Base-by-base conservation (phyloP, 148 eudicot genomes). In the Rhododendron simsii region DNA sequence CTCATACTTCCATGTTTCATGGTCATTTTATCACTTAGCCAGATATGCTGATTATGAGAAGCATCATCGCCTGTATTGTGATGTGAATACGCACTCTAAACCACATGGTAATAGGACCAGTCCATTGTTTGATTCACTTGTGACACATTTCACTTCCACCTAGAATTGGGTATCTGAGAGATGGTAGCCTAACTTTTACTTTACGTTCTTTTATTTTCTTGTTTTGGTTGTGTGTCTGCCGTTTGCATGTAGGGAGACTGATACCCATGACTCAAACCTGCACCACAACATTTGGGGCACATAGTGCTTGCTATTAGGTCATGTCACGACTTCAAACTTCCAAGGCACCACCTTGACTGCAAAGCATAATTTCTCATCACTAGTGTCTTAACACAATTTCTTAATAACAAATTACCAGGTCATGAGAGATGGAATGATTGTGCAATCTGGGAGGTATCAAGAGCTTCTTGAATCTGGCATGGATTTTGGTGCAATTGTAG, bases 401-500 rank as follows among this genome's bases (percentile, higher is more conserved):
- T n/a, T 15, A 39, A 28, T 80, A 26, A 1, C 44, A 16, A 81
- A 9, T 35, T n/a, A 74, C 50, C 83, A 92, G 93, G 93, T 92
- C 37, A 86, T 90, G 91, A 84, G 90, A 75, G 92, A 92, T 35
- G 93, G 93, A 63, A 83, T 63, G 88, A 88, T 92, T n/a, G 91
- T 92, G 76, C 92, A 92, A 85, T 90, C 92, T 4, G 92, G 93
- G 83, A 89, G 83, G 86, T 92, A 92, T 80, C 85, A 90, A 55
- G 88, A 88, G 23, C 89, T 92, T 57, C 90, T 84, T 13, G 83
- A 85, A 75, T 87, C 91, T 48, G 93, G 88, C n/a, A 28, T 84
- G 82, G 93, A 92, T 78, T 92, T 92, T 84, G 77, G 84, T 50
- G 91, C 87, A 20, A 83, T 89, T 79, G 93, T 93, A 67, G 92